These are phyloP conservation scores for Lactarius akahatsu DNA, from an alignment of 768 basidiomycete genomes.

Conservation along the genomic window DNA sequence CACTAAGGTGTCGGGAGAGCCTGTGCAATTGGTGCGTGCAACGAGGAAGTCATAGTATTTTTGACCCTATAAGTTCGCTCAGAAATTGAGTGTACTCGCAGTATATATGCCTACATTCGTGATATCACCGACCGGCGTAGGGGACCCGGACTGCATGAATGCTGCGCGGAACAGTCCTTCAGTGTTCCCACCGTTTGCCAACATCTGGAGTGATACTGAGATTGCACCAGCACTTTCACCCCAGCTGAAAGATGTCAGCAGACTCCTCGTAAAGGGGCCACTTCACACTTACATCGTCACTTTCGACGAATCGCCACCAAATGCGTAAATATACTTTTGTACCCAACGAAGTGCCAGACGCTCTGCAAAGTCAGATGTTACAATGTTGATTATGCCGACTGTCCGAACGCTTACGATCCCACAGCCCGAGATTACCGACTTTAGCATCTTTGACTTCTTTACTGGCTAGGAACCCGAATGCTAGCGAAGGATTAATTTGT, in stretches of 20 bases:
- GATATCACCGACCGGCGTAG: constrained; percentile 35
- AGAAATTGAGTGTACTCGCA: not conserved
- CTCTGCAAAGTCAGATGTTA: constrained; percentile 38
- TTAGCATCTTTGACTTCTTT: constrained; percentile 52
- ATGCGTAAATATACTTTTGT: constrained; percentile 58
- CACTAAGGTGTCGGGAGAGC: constrained; percentile 38
- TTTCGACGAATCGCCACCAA: constrained; percentile 62
- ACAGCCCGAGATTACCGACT: constrained; percentile 60
- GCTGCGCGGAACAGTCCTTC: constrained; percentile 43
- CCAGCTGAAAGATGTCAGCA: constrained; percentile 37
- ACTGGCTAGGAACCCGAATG: constrained; percentile 52
- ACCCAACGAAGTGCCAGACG: constrained; percentile 62
- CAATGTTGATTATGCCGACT: not conserved
- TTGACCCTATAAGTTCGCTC: constrained; percentile 32
- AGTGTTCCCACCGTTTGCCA: constrained; percentile 40
- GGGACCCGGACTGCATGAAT: constrained; percentile 46
- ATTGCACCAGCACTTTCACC: constrained; percentile 57
- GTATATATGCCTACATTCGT: constrained; percentile 37
- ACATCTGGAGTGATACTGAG: constrained; percentile 44
- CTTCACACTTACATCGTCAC: constrained; percentile 49
- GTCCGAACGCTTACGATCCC: constrained; percentile 49
- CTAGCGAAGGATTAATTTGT: constrained; percentile 25
- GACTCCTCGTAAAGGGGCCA: constrained; percentile 7
- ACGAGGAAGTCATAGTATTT: constrained; percentile 44
- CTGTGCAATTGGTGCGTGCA: constrained; percentile 38